Base-by-base conservation (phyloP, 2,329 filamentous ascomycete species). In the Ophiocordyceps unilateralis region DNA sequence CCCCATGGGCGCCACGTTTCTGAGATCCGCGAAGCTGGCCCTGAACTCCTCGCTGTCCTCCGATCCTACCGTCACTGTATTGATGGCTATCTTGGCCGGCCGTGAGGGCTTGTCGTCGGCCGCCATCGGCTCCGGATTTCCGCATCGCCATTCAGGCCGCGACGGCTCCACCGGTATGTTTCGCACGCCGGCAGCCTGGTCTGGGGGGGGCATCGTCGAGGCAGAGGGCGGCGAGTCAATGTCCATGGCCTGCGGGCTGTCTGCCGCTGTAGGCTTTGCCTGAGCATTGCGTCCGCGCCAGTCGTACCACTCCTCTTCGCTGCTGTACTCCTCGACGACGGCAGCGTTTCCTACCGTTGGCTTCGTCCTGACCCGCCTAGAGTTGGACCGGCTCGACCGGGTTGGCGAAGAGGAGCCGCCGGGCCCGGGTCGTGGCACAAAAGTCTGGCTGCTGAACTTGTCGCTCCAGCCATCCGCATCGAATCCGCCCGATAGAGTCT, bases 221-320 rank as follows among this genome's bases (percentile, higher is more conserved):
- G 48, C 60, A 52, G 45, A 49, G 30, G 53, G 58, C 41, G 74
- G 72, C 5, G 70, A 66, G 50, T 81, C 76, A 41, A 81, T 78
- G 48, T 81, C 76, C 76, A 81, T 81, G 14, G 75, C 73, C 45
- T 69, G 72, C 3, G 74, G 70, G 47, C 69, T 75, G 30, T 64
- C 64, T 11, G 56, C 55, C 19, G 49, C 47, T 6, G 47, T 44
- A 3, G 55, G 51, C 22, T 54, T 53, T 12, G 51, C 45, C 30
- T 58, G 54, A 6, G 53, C 47, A 40, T 61, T 60, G 44, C 60
- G 54, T 39, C 59, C 58, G 34, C 54, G 47, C 59, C 60, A 57
- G 34, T 60, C 48, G 7, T 56, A 51, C 5, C 47, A 50, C 43
- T 61, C 65, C 38, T 67, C 66, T 6, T 66, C 65, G 34, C 63